A percentile compares a stretch with the other conserved stretches of the same genome.
phyloP scores from a whole-genome alignment of 2,329 filamentous ascomycete species.

The Nakataea oryzae region DNA sequence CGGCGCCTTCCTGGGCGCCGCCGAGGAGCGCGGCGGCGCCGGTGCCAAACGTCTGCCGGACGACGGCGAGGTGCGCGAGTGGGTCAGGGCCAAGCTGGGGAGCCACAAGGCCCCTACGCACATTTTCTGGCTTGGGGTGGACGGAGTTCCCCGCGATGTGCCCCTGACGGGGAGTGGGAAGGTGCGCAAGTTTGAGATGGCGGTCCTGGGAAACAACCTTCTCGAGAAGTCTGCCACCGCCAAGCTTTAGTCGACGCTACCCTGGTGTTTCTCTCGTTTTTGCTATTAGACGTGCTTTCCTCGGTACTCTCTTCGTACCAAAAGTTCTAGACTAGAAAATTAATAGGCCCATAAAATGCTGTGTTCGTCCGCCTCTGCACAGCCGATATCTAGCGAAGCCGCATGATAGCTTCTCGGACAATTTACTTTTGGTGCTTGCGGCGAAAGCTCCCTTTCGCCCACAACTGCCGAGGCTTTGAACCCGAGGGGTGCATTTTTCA shows the following conservation, averaged over 20 bases:
- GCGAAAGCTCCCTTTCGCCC: too few relatives aligned
- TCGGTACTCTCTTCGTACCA: background rate
- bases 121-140: conserved; percentile 65
- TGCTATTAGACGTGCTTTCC: background rate
- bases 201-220: conserved; percentile 42
- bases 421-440: background rate
- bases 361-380: too few relatives aligned
- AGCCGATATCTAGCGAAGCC: too few relatives aligned
- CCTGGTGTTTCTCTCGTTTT: background rate
- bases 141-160: conserved; percentile 40
- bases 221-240: conserved; percentile 34
- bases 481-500: background rate
- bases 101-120: conserved; percentile 61
- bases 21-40: conserved; percentile 13
- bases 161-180: conserved; percentile 65
- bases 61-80: conserved; percentile 47
- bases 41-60: conserved; percentile 24
- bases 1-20: conserved; percentile 46
- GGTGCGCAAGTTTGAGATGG: conserved; percentile 57
- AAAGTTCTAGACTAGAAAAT: background rate
- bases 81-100: conserved; percentile 51
- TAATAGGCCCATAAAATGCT: too few relatives aligned
- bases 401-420: too few relatives aligned
- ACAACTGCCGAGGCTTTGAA: background rate
- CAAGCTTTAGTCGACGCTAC: conserved; percentile 25